Conservation (phyloP, 2,329 filamentous ascomycete species). For the Nothophaeocryptopus gaeumannii region DNA sequence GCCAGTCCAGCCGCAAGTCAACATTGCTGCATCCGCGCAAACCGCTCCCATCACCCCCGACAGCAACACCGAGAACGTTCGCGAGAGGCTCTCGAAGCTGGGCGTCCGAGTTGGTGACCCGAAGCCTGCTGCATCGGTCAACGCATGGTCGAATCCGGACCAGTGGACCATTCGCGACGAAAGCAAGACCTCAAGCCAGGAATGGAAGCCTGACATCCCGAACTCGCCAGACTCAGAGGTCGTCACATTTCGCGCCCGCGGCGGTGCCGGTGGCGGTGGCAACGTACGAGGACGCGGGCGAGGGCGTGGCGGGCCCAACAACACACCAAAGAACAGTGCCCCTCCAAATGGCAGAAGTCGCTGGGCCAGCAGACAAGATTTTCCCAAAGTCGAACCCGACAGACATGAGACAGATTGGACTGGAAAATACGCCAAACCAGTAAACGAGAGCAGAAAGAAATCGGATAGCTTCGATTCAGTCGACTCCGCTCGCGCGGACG, state of each 20-base stretch:
- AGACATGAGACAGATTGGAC: conserved; percentile 22
- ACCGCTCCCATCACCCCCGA: background rate
- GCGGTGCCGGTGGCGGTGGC: too few relatives aligned
- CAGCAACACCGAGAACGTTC: background rate
- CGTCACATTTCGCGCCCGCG: too few relatives aligned
- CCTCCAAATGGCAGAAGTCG: too few relatives aligned
- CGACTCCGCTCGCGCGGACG: conserved; percentile 20
- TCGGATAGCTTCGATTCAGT: background rate
- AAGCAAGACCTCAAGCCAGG: too few relatives aligned
- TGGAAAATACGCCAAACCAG: conserved; percentile 6
- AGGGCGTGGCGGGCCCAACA: too few relatives aligned
- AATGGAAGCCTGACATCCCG: too few relatives aligned
- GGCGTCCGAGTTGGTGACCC: conserved; percentile 19
- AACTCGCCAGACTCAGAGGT: too few relatives aligned
- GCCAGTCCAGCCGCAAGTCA: background rate
- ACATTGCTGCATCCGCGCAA: background rate
- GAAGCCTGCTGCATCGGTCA: conserved; percentile 5
- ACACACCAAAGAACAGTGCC: too few relatives aligned
- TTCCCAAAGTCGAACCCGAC: conserved; percentile 20
- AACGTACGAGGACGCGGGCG: too few relatives aligned
- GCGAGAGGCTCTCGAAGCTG: conserved; percentile 17
- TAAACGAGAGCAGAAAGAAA: conserved; percentile 4
- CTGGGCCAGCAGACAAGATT: conserved; percentile 12
- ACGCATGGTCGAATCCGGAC: background rate
- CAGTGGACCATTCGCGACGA: background rate